phyloP scores from a whole-genome alignment of 495 filamentous ascomycete species.

The Chaetomium fimeti region DNA sequence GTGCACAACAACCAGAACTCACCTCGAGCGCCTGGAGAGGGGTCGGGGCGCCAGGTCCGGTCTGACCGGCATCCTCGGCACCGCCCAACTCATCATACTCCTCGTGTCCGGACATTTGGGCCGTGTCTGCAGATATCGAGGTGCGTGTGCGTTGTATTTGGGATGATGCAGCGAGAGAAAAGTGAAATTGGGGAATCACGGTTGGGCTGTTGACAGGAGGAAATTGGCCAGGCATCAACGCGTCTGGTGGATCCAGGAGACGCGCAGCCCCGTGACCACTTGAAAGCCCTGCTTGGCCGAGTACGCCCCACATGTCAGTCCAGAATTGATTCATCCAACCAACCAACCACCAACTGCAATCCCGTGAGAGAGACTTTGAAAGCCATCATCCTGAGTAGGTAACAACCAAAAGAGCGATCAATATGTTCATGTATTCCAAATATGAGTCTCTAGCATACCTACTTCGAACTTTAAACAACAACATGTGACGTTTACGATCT shows the following conservation, averaged over 20 bases:
- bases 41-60: conserved; percentile 89
- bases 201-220: conserved; percentile 26
- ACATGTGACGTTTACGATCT: not conserved
- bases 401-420: too few species aligned
- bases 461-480: not conserved
- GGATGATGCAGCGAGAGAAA: not conserved
- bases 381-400: too few species aligned
- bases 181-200: not conserved
- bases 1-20: conserved; percentile 23
- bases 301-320: not conserved
- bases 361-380: too few species aligned
- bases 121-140: not conserved
- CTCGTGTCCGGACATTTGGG: conserved; percentile 36
- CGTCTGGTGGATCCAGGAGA: conserved; percentile 22
- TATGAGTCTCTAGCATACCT: not conserved
- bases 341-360: not conserved
- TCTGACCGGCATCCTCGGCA: conserved; percentile 50
- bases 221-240: conserved; percentile 26
- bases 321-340: not conserved
- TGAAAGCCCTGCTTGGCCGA: not conserved
- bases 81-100: conserved; percentile 45
- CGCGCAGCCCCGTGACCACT: conserved; percentile 34
- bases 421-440: not conserved
- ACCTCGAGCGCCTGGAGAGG: conserved; percentile 90
- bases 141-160: conserved; percentile 4